Evolutionary conservation across 305 asterid species (phyloP), one percentile per base, ranked within the genome.

Genomic region (Plantago coronopus): DNA sequence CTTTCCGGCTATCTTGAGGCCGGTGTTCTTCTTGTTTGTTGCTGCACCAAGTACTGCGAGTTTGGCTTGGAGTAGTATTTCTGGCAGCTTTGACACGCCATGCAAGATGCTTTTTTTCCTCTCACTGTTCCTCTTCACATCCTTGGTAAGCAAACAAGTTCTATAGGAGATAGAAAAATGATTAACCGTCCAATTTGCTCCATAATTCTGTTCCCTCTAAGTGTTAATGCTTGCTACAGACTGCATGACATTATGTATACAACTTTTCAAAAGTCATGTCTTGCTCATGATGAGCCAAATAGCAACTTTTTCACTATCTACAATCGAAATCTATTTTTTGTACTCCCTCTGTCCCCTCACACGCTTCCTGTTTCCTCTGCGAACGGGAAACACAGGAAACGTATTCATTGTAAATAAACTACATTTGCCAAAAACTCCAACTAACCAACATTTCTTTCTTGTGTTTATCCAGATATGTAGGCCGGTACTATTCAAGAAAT

Each of bases 41-140:
- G 84, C 83, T 7, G 80, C 79, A 5, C 89, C 84, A 1, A 75
- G 81, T 48, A 64, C 69, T 13, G 86, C 78, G 2, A 69, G 84
- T 53, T 57, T 80, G 37, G 84, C 83, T 0, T 80, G 86, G 86
- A 61, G 67, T 64, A 62, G 82, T 4, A 78, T 83, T 43, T 61
- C 77, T 17, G 86, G 79, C 4, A 45, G 62, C 0, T 82, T 79
- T 50, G 82, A 63, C 20, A 57, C 61, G 46, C 59, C 78, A 48
- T 77, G 81, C 72, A 78, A 75, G 16, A 50, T 83, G 75, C 73
- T 80, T 6, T 83, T 68, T 57, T 83, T 77, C 48, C 78, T 83
- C 11, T 77, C 89, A 0, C 62, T 79, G 3, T 83, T 77, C 61
- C 84, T 75, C 44, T 76, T 79, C 62, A 53, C 63, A 4, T 79